Percentiles rank a stretch among this genome's conserved stretches.
phyloP scores from a whole-genome alignment of 805 yeast genomes.

The Sungouiozyma ichnusensis region DNA sequence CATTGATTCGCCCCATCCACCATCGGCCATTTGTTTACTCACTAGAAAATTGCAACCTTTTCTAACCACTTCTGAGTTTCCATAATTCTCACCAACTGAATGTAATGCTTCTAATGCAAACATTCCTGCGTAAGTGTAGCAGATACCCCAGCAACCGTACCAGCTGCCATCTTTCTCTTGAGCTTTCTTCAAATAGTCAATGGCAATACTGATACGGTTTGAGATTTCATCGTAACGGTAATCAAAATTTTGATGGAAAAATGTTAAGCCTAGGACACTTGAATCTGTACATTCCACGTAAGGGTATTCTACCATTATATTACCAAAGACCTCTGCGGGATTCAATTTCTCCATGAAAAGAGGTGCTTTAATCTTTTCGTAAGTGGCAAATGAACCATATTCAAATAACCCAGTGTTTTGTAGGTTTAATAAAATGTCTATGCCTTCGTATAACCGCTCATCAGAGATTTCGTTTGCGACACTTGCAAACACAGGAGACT shows the following conservation, averaged over 20 bases:
- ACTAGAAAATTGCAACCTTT: conserved; percentile 81
- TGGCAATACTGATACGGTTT: conserved; percentile 63
- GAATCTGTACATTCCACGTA: conserved; percentile 98
- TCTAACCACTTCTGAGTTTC: conserved; percentile 48
- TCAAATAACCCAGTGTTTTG: conserved; percentile 76
- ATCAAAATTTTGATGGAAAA: conserved; percentile 54
- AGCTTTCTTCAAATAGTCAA: conserved; percentile 53
- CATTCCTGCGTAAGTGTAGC: conserved; percentile 94
- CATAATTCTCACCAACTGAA: conserved; percentile 54
- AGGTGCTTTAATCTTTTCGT: conserved; percentile 78
- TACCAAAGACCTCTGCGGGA: conserved; percentile 97
- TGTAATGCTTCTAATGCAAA: conserved; percentile 90
- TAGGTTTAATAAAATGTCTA: conserved; percentile 63
- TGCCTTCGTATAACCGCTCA: conserved; percentile 49
- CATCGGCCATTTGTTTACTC: conserved; percentile 67
- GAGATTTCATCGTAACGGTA: conserved; percentile 60
- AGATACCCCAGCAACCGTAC: conserved; percentile 99
- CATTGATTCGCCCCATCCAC: conserved; percentile 98
- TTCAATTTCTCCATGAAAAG: conserved; percentile 66
- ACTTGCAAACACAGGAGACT: conserved; percentile 42
- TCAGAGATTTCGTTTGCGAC: conserved; percentile 44
- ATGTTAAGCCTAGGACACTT: conserved; percentile 76
- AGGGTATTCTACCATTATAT: conserved; percentile 97
- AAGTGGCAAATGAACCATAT: conserved; percentile 86
- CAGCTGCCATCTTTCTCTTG: conserved; percentile 85